Percentiles rank a stretch among this genome's conserved stretches.
Conservation (phyloP, 108 stramenopile genomes). For the Aurantiochytrium sp. region DNA sequence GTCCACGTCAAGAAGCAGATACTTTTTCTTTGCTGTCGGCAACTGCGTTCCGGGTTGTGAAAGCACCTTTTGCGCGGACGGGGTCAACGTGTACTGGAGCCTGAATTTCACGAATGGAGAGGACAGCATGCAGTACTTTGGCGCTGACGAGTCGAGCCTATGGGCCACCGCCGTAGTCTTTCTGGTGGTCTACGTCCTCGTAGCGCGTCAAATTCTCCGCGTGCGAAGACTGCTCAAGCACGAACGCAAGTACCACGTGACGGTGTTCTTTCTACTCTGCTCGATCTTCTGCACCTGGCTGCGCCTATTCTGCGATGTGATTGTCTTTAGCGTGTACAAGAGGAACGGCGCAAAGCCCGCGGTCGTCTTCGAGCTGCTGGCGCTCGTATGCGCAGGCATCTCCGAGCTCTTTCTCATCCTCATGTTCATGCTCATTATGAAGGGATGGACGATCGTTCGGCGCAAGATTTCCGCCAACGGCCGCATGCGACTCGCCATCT, state of each 20-base stretch:
- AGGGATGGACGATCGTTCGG: slow-evolving; percentile 45
- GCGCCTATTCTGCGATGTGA: not conserved
- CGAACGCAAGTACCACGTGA: not conserved
- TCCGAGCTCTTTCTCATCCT: slow-evolving; percentile 3
- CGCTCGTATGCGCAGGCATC: not conserved
- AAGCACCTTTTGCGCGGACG: not conserved
- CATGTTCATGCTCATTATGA: slow-evolving; percentile 33
- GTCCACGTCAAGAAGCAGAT: not conserved
- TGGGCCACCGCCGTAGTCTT: not conserved
- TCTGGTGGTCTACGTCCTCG: not conserved
- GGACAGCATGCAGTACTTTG: not conserved
- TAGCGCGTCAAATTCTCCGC: not conserved
- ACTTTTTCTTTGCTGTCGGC: slow-evolving; percentile 10
- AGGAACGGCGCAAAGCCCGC: not conserved
- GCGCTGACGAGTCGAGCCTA: not conserved
- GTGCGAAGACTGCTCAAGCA: not conserved
- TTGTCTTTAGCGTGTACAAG: not conserved
- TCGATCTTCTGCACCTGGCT: not conserved
- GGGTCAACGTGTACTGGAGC: not conserved
- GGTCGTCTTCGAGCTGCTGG: not conserved
- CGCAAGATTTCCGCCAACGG: slow-evolving; percentile 38
- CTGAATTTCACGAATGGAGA: not conserved
- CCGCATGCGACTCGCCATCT: slow-evolving; percentile 33
- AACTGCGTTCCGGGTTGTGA: not conserved
- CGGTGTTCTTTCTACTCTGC: not conserved